Base-by-base conservation (phyloP, 192 early-diverging fungal genomes). In the Podila verticillata region DNA sequence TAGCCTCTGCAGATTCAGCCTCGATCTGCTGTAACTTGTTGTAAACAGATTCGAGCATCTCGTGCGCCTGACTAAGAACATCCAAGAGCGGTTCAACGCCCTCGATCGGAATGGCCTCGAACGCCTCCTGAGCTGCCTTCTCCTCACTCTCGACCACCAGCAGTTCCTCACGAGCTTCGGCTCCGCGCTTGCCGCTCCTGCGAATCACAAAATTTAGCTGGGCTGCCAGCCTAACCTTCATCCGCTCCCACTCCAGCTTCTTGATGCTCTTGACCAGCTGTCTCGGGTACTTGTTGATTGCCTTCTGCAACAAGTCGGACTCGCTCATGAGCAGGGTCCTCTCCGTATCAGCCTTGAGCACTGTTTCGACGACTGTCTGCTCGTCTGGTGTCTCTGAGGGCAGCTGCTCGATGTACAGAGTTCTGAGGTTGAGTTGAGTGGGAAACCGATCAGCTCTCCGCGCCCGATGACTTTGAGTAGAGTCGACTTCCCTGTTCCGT, bases 401-500 rank as follows among this genome's bases (percentile, higher is more conserved):
- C 57, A 96, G 73, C 74, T 96, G 96, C 73, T 93, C 90, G 61
- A 98, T 91, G 72, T 95, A 93, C 28, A 96, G 84, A 3, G 93
- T 90, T 48, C 87, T 81, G 63, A 96, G 75, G 80, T 96, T 96
- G 44, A 88, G 80, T 96, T 96, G 44, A 88, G 86, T 0, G 96
- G 95, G 39, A 95, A 91, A 1, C 96, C 95, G 30, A 94, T 86
- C 24, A 98, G 67, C 15, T 83, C 67, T 15, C 87, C 86, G 29
- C 89, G 65, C 10, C 86, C 93, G 31, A 94, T 86, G 36, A 84
- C 74, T 62, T 87, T 84, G 57, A 95, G 78, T 19, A 95, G 73
- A 6, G 88, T 85, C 57, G 89, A 92, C 71, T 95, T 95, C 7
- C 94, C 94, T 20, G 88, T 88, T 47, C 94, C 94, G 81, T 95